These are phyloP conservation scores for Rubroshorea leprosula DNA, from an alignment of 345 rosid species.

Conservation along the genomic window DNA sequence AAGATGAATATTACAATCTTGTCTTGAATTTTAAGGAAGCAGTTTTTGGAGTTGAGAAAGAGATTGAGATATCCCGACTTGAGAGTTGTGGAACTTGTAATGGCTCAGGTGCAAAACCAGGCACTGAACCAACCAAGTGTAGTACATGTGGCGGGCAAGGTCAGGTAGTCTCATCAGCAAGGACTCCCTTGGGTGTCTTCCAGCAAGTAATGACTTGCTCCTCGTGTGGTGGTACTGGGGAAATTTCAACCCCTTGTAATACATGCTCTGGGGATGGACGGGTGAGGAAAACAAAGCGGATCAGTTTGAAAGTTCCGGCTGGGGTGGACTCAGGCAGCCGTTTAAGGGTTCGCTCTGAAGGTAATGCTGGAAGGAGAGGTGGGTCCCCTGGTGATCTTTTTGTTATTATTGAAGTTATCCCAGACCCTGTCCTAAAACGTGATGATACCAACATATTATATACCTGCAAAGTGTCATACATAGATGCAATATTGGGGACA, in stretches of 20 bases:
- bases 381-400: conserved; percentile 93
- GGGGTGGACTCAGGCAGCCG: conserved; percentile 97
- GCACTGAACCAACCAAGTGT: conserved; percentile 76
- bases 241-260: conserved; percentile 63
- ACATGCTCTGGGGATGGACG: conserved; percentile 91
- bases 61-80: conserved; percentile 83
- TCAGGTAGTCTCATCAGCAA: conserved; percentile 81
- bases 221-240: conserved; percentile 78
- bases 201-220: conserved; percentile 97
- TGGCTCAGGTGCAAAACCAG: conserved; percentile 90
- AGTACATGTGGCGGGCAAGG: conserved; percentile 96
- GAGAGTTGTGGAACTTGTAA: conserved; percentile 82
- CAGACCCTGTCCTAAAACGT: conserved; percentile 79
- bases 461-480: conserved; percentile 82
- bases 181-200: conserved; percentile 94
- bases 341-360: conserved; percentile 90
- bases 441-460: conserved; percentile 82
- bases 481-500: conserved; percentile 90
- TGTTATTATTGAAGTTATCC: conserved; percentile 72
- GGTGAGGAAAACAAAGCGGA: conserved; percentile 78
- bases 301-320: conserved; percentile 88
- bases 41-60: conserved; percentile 87
- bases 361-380: conserved; percentile 88
- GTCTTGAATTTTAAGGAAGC: conserved; percentile 85
- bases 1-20: conserved; percentile 86